These are phyloP conservation scores for Yamadazyma ubonensis DNA, from an alignment of 805 yeast genomes.

Conservation along the genomic window DNA sequence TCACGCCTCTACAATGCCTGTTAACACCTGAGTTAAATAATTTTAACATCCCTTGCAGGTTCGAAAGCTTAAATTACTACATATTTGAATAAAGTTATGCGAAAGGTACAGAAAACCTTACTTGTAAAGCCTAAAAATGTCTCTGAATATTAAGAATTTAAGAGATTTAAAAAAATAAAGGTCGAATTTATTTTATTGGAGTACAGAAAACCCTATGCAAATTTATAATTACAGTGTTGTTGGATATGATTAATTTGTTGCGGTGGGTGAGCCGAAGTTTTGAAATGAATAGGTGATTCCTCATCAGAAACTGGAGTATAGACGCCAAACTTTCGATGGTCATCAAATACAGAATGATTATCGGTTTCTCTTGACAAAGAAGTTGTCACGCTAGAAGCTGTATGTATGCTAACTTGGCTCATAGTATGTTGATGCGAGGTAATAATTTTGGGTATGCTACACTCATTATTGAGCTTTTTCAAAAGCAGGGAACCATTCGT, in stretches of 20 bases:
- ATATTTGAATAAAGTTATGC: not conserved
- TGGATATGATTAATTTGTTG: slow-evolving; percentile 1
- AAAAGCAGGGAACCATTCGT: slow-evolving; percentile 9
- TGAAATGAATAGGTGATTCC: slow-evolving; percentile 18
- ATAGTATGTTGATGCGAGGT: slow-evolving; percentile 21
- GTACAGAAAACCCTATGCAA: slow-evolving; percentile 9
- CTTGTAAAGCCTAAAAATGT: not conserved
- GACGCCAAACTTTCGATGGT: slow-evolving; percentile 22
- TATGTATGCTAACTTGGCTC: slow-evolving; percentile 29
- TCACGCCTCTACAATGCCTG: not conserved
- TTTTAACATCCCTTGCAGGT: not conserved
- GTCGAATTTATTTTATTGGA: not conserved
- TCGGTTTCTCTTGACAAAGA: slow-evolving; percentile 19
- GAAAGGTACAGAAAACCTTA: not conserved
- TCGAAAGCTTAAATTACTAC: not conserved
- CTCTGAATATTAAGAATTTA: not conserved
- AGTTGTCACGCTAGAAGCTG: slow-evolving; percentile 27
- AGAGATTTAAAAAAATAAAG: not conserved
- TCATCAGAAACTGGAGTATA: slow-evolving; percentile 36
- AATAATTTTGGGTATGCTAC: slow-evolving; percentile 8
- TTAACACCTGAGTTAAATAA: not conserved
- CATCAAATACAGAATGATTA: slow-evolving; percentile 23
- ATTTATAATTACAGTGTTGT: slow-evolving; percentile 7
- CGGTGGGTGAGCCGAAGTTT: slow-evolving; percentile 1
- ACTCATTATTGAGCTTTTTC: slow-evolving; percentile 8